phyloP scores from a whole-genome alignment of 805 yeast species.

The Clavispora santaluciae region DNA sequence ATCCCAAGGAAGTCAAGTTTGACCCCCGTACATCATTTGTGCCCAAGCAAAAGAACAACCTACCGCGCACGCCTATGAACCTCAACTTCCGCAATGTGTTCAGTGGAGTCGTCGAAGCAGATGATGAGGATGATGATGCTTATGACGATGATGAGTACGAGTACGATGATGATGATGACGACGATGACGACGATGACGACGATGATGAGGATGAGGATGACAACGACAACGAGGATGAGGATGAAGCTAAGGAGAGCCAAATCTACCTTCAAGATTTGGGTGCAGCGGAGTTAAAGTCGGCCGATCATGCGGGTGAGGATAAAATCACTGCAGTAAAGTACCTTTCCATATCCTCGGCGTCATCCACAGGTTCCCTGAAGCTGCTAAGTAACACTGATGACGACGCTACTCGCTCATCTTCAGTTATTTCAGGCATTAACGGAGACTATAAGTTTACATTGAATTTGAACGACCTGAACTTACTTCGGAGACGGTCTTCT shows the following conservation, averaged over 20 bases:
- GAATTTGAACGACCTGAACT: conserved; percentile 58
- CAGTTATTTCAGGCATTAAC: conserved; percentile 34
- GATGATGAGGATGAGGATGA: conserved; percentile 20
- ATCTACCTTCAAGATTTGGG: background rate
- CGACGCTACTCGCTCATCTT: conserved; percentile 35
- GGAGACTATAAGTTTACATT: conserved; percentile 51
- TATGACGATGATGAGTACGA: conserved; percentile 4
- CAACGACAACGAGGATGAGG: conserved; percentile 18
- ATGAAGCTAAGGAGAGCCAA: conserved; percentile 15
- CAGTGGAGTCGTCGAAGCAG: conserved; percentile 1
- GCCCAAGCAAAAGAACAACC: conserved; percentile 10
- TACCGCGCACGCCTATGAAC: conserved; percentile 40
- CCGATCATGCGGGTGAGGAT: conserved; percentile 18
- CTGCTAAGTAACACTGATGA: conserved; percentile 19
- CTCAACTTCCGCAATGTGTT: conserved; percentile 32
- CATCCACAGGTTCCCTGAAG: conserved; percentile 15
- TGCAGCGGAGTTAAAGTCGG: conserved; percentile 12
- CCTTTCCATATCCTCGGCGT: conserved; percentile 16
- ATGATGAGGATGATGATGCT: background rate
- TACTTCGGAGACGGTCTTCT: conserved; percentile 48
- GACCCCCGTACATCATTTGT: conserved; percentile 7
- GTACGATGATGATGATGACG: conserved; percentile 11
- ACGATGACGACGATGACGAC: conserved; percentile 9
- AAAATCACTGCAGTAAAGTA: conserved; percentile 21
- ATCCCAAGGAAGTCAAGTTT: conserved; percentile 19